Base-by-base conservation (phyloP, 2,329 filamentous ascomycete genomes). In the Aureobasidium sp. region DNA sequence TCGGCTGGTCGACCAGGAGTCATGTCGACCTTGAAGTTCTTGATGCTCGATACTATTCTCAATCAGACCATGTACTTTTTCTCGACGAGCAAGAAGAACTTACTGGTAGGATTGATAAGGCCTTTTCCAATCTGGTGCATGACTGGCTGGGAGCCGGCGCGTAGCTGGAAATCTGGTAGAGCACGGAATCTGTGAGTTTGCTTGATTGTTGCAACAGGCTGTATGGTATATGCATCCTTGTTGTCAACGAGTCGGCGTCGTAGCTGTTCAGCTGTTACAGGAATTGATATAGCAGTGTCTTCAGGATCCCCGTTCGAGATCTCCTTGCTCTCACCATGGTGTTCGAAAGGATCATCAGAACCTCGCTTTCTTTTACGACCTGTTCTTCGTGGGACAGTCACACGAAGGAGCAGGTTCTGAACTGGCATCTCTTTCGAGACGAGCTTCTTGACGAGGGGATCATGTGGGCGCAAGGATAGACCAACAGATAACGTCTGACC, bases 121-220 rank as follows among this genome's bases (percentile, higher is more conserved):
- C 87, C 84, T 2, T 92, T 81, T 59, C 84, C 82, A 63, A 97
- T 85, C 63, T 86, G 84, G 36, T 81, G 81, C 69, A 92, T 85
- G 72, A 95, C 90, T 0, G 82, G 77, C 26, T 72, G 63, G 12
- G 71, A 70, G 27, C 67, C 64, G 36, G 65, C 67, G 36, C 66
- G 67, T 47, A 73, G 61, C 69, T 95, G 90, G 70, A 95, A 95
- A 74, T 97, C 93, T 9, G 91, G 87, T 66, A 96, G 81, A 36
- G 83, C 84, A 71, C 93, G 84, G 74, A 95, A 99, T 41, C 93
- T 85, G 78, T 97, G 92, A 0, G 88, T 94, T 67, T 90, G 85
- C 61, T 86, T 84, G 64, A 97, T 83, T 24, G 85, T 75, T 8
- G 91, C 72, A 15, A 74, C 61, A 8, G 71, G 64, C 53, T 71